These are phyloP conservation scores for Podospora didyma DNA, from an alignment of 495 filamentous ascomycete species.

Conservation along the genomic window DNA sequence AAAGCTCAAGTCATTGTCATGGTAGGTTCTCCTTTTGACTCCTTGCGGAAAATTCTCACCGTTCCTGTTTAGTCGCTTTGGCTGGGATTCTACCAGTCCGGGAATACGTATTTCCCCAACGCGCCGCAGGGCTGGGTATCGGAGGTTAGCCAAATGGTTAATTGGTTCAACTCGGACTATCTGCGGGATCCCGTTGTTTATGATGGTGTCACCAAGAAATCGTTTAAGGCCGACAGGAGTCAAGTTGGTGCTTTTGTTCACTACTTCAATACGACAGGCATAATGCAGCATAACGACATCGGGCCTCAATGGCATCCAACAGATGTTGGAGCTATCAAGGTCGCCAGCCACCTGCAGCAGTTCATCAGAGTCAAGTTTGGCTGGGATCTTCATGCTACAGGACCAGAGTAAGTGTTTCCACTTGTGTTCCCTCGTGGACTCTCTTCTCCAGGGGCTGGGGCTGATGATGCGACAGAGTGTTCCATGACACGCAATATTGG, in stretches of 20 bases:
- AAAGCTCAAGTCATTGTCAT: conserved; percentile 60
- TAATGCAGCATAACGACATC: conserved; percentile 68
- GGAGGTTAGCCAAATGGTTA: conserved; percentile 51
- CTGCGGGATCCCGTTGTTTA: conserved; percentile 38
- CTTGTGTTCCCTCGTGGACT: not conserved
- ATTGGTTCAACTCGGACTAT: conserved; percentile 54
- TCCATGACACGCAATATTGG: conserved; percentile 30
- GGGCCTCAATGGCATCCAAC: conserved; percentile 61
- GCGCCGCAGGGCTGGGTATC: conserved; percentile 44
- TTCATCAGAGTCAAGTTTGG: conserved; percentile 49
- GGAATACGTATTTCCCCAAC: conserved; percentile 50
- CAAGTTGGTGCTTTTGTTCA: conserved; percentile 53
- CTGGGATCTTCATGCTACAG: conserved; percentile 58
- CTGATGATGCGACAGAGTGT: conserved; percentile 35
- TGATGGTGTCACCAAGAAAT: conserved; percentile 41
- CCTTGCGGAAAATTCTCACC: not conserved
- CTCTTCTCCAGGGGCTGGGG: not conserved
- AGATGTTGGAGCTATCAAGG: conserved; percentile 63
- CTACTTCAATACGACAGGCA: conserved; percentile 64
- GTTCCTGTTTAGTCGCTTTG: conserved; percentile 51
- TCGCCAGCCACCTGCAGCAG: conserved; percentile 62
- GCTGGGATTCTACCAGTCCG: conserved; percentile 51
- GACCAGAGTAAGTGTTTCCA: conserved; percentile 46
- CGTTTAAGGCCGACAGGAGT: conserved; percentile 25
- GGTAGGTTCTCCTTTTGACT: conserved; percentile 31